Evolutionary conservation across 202 grass and related monocot species (phyloP), one percentile per base, ranked within the genome.

Genomic region (Miscanthus sacchariflorus): DNA sequence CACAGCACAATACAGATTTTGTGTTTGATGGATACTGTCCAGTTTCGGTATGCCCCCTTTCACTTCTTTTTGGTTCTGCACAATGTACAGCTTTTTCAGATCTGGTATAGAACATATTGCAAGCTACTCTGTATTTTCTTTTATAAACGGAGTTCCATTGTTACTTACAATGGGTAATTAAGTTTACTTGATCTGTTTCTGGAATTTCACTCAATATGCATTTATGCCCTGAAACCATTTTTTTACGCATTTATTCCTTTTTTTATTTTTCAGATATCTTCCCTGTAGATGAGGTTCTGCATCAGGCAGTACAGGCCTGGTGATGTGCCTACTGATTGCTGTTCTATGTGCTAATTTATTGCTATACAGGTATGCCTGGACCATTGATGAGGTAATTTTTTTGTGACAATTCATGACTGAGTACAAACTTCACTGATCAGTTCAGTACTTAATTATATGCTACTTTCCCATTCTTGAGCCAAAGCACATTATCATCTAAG

Each of bases 21-120:
- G 24, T 76, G 15, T 52, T 36, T 9, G 12, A 33, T 74, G 56
- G 68, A 87, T 19, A n/a, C 24, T 17, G 19, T 73, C 23, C 39
- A 87, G 43, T 83, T 88, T 19, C 33, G 21, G n/a, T 85, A 69
- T 69, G 45, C 19, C 7, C 46, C 12, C 18, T 38, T 38, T 74
- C 25, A 70, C 59, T 3, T 59, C 36, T 39, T 58, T 74, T 14
- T 78, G 46, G 36, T 87, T 35, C 19, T 87, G 38, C 42, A 81
- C 40, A 84, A 7, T 77, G 27, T 46, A 64, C 36, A 46, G 12
- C 6, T 18, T 91, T 81, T 77, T 33, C 50, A 52, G 81, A 88
- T 50, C 70, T 77, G 70, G 81, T 81, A 70, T 3, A 64, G 56
- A 83, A 18, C 58, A 74, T 76, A 54, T 69, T 75, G 65, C 19